Base-by-base conservation (phyloP, 768 basidiomycete species). In the Kwoniella pini region DNA sequence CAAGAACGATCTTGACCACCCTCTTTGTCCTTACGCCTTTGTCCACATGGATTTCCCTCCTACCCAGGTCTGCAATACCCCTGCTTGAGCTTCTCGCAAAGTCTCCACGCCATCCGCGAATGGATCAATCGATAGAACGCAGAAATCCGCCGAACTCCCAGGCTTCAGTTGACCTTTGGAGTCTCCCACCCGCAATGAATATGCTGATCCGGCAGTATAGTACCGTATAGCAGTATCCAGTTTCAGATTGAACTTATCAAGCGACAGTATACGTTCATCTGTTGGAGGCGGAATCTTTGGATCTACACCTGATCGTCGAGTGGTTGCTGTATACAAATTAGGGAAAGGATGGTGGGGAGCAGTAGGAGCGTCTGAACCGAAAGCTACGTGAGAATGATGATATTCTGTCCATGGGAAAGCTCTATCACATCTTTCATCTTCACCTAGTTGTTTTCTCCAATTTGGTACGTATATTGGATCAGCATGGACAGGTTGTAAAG, bases 401-500 rank as follows among this genome's bases (percentile, higher is more conserved):
- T 55, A 63, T 31, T 63, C 66, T 6, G 57, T 60, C 62, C 62
- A 63, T 9, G 66, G 57, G 33, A 63, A 67, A n/a, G 58, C 57
- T 22, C 66, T 57, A 30, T 59, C 56, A 24, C 57, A 60, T 13
- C 66, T 43, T n/a, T 67, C 51, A 39, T 67, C 66, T 53, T 62
- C 43, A 2, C 62, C 62, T 3, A 67, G 48, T 48, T 49, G 38
- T 22, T 30, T 39, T 42, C 49, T 28, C 62, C 62, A 67, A 40
- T 63, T 67, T 19, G 53, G 48, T 10, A 59, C n/a, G n/a, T 51
- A 44, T 36, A 64, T 21, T 27, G 66, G 66, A 54, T 67, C 66
- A 30, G 62, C 61, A 54, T 67, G 66, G 6, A 58, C 55, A 5
- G 66, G 67, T 58, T 64, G 67, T n/a, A 68, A 28, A n/a, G 67